Evolutionary conservation across 2,329 filamentous ascomycete genomes (phyloP).

Genomic region (Pleomassaria siparia): DNA sequence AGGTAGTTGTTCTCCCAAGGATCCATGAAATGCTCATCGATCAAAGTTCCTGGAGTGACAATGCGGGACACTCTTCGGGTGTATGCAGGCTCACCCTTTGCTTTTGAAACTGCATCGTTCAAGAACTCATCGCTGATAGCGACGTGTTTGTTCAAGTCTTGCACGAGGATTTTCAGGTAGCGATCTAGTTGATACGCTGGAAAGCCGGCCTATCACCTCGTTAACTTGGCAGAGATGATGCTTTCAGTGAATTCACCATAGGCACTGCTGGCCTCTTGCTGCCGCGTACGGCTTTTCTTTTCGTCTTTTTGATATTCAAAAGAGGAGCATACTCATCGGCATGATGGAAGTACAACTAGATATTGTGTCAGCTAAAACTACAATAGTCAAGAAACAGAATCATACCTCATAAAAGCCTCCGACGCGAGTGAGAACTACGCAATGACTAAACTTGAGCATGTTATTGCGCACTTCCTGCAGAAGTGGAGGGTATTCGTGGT

Average conservation of each 20-base stretch:
- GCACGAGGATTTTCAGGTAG: constrained; percentile 88
- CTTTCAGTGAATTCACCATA: constrained; percentile 64
- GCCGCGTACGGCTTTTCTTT: constrained; percentile 65
- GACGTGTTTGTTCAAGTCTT: constrained; percentile 87
- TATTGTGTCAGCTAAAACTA: constrained; percentile 12
- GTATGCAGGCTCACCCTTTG: constrained; percentile 79
- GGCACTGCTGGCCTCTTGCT: constrained; percentile 66
- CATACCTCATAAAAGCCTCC: constrained; percentile 87
- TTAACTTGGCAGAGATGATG: background rate
- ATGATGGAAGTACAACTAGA: constrained; percentile 84
- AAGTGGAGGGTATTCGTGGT: constrained; percentile 77
- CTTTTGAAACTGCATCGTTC: constrained; percentile 67
- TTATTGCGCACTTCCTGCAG: constrained; percentile 83
- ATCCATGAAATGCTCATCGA: constrained; percentile 97
- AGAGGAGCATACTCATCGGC: constrained; percentile 85
- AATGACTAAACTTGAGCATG: constrained; percentile 88
- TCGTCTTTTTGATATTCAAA: constrained; percentile 82
- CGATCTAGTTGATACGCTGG: constrained; percentile 90
- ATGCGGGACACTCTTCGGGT: constrained; percentile 83
- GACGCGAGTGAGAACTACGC: constrained; percentile 86
- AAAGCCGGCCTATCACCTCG: constrained; percentile 72
- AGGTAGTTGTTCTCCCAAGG: constrained; percentile 92
- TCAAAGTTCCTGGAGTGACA: constrained; percentile 90
- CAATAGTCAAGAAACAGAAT: constrained; percentile 2
- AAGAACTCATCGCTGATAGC: constrained; percentile 93